A percentile compares a stretch with the other conserved stretches of the same genome.
phyloP scores from a whole-genome alignment of 1,139 yeast genomes.

The Geotrichum fermentans region DNA sequence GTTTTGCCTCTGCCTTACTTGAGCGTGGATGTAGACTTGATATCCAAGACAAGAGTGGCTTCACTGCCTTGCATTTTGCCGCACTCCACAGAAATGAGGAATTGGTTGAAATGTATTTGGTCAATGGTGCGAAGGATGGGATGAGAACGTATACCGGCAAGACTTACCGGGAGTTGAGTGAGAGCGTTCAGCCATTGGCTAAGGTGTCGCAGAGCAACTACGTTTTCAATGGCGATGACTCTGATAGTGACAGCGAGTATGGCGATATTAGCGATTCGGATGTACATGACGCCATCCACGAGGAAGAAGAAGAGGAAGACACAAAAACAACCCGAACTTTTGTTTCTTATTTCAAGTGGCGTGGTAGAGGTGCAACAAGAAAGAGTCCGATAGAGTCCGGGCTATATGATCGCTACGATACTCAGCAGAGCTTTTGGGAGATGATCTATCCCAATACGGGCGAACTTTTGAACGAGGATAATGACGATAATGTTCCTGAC shows the following conservation, averaged over 20 bases:
- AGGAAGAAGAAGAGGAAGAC: slow-evolving; percentile 30
- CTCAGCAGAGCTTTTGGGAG: slow-evolving; percentile 7
- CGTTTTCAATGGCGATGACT: neutral
- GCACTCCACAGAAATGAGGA: slow-evolving; percentile 63
- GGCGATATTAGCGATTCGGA: neutral
- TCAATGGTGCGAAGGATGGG: slow-evolving; percentile 58
- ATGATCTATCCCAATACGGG: slow-evolving; percentile 18
- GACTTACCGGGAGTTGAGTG: slow-evolving; percentile 50
- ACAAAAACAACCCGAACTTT: slow-evolving; percentile 20
- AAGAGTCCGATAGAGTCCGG: too few relatives aligned
- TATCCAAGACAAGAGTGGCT: slow-evolving; percentile 64
- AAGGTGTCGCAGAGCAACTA: neutral
- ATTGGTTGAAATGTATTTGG: slow-evolving; percentile 50
- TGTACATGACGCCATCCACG: slow-evolving; percentile 28
- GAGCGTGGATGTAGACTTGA: slow-evolving; percentile 73
- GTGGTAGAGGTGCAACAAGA: neutral
- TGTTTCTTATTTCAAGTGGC: slow-evolving; percentile 1
- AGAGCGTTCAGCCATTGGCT: neutral
- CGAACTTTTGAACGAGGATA: slow-evolving; percentile 6
- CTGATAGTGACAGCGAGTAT: neutral
- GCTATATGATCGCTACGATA: neutral
- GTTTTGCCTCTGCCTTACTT: slow-evolving; percentile 55
- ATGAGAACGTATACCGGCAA: slow-evolving; percentile 51
- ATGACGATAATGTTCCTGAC: neutral
- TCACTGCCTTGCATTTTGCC: slow-evolving; percentile 78